Percentiles rank a stretch among this genome's conserved stretches.
phyloP scores from a whole-genome alignment of 257 asterid genomes.

The Ehretia macrophylla region DNA sequence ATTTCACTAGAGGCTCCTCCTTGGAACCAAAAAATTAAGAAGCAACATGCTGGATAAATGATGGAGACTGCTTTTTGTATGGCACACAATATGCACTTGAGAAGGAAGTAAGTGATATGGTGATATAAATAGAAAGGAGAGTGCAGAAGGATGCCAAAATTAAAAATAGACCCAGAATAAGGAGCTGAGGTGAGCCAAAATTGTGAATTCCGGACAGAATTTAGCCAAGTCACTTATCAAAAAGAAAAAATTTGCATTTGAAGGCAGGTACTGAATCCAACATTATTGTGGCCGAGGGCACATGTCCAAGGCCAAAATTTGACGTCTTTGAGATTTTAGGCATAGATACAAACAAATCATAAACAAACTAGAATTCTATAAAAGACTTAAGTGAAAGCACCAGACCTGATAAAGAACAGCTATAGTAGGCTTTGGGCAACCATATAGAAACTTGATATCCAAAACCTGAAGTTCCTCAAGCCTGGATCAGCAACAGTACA shows the following conservation, averaged over 20 bases:
- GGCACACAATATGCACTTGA: no score
- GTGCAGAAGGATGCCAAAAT: no score
- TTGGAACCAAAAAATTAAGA: neutral
- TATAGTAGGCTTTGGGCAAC: constrained; percentile 85
- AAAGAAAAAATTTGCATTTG: no score
- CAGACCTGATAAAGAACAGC: constrained; percentile 89
- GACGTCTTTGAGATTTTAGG: neutral
- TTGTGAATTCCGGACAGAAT: no score
- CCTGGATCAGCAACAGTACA: constrained; percentile 38
- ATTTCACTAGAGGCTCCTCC: no score
- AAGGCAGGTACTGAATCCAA: neutral
- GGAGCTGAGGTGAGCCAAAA: no score
- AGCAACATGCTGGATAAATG: neutral
- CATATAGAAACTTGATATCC: constrained; percentile 88
- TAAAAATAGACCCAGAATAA: no score
- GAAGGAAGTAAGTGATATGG: no score
- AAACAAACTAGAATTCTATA: neutral
- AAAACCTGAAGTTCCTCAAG: constrained; percentile 95
- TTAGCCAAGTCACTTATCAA: no score
- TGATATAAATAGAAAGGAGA: no score
- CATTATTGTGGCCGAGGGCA: neutral
- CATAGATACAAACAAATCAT: neutral
- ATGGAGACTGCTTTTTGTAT: no score
- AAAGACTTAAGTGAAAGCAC: neutral
- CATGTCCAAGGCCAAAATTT: no score